These are phyloP conservation scores for Russula compacta DNA, from an alignment of 768 basidiomycete species.

Conservation along the genomic window DNA sequence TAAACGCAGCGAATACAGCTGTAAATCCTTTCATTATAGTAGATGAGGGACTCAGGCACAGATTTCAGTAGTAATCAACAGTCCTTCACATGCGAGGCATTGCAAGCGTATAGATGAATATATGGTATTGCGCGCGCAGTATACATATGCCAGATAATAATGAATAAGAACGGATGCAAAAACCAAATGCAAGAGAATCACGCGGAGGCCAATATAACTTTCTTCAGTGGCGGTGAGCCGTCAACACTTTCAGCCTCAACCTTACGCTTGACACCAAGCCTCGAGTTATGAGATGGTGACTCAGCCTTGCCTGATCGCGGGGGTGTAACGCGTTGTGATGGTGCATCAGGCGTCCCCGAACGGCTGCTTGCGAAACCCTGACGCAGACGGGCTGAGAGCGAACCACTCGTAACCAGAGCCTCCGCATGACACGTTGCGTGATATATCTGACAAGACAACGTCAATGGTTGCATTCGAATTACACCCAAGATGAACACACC, in stretches of 20 bases:
- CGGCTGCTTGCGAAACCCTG: conserved; percentile 55
- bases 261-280: conserved; percentile 68
- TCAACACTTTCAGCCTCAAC: conserved; percentile 38
- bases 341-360: conserved; percentile 64
- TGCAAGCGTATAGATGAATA: not conserved
- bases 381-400: conserved; percentile 58
- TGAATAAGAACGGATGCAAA: conserved; percentile 11
- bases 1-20: not conserved
- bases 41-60: not conserved
- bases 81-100: not conserved
- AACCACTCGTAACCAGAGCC: conserved; percentile 43
- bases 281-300: conserved; percentile 46
- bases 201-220: conserved; percentile 35
- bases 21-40: not conserved
- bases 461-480: not conserved
- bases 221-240: conserved; percentile 60
- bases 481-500: conserved; percentile 36
- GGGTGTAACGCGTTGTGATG: conserved; percentile 31
- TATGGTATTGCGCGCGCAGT: conserved; percentile 18
- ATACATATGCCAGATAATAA: conserved; percentile 18
- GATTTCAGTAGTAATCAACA: not conserved
- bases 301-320: conserved; percentile 24
- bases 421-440: conserved; percentile 94
- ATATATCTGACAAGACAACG: conserved; percentile 50
- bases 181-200: conserved; percentile 8